A percentile compares a stretch with the other conserved stretches of the same genome.
Conservation (phyloP, 2,329 filamentous ascomycete species). For the Albophoma yamanashiensis region DNA sequence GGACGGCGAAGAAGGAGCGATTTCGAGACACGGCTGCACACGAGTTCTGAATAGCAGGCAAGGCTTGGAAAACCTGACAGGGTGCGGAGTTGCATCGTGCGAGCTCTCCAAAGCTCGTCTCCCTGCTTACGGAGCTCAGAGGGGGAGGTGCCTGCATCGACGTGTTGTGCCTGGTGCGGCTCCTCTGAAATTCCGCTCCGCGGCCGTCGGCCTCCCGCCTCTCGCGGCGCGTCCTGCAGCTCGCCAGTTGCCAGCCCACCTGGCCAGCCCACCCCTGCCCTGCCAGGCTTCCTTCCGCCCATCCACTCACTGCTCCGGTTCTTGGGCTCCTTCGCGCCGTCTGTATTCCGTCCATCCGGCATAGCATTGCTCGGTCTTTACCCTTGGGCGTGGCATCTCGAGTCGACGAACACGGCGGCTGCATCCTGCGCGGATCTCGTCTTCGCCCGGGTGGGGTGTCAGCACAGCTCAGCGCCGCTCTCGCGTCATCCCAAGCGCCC, state of each 20-base stretch:
- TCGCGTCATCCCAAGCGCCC: neutral
- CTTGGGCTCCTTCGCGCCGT: neutral
- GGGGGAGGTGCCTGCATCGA: neutral
- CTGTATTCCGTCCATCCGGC: neutral
- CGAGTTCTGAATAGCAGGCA: neutral
- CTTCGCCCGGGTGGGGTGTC: neutral
- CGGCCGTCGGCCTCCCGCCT: neutral
- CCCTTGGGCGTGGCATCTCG: neutral
- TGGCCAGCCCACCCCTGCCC: slow-evolving; percentile 4
- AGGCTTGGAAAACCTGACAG: neutral
- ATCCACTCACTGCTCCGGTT: neutral
- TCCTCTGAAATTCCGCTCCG: slow-evolving; percentile 20
- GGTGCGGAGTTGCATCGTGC: neutral
- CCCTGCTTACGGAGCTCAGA: neutral
- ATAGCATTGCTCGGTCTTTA: neutral
- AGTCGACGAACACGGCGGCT: neutral
- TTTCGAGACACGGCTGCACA: neutral
- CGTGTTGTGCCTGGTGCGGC: slow-evolving; percentile 6
- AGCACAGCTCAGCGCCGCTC: neutral
- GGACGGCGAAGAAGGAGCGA: neutral
- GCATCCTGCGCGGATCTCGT: neutral
- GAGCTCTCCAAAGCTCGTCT: neutral
- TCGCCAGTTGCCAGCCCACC: slow-evolving; percentile 1
- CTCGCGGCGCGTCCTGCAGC: neutral
- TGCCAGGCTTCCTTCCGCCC: neutral